Evolutionary conservation across 2,329 filamentous ascomycete species (phyloP).

Genomic region (Fusarium abutilonis): DNA sequence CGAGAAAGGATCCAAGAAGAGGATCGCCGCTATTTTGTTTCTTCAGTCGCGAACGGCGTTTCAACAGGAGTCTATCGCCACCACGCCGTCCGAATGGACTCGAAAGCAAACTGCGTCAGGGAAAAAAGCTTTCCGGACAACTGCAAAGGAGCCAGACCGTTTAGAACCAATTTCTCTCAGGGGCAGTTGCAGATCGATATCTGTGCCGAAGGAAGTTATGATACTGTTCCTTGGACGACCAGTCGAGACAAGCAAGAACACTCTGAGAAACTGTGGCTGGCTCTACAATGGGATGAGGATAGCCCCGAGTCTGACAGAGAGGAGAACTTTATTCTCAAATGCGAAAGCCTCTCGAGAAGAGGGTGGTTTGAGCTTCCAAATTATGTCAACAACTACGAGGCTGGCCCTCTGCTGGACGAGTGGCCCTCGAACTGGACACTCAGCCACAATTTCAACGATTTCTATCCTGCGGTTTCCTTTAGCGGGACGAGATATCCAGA

Average conservation of each 20-base stretch:
- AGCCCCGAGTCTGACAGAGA: too few relatives aligned
- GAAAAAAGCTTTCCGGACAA: neutral
- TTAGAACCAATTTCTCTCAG: neutral
- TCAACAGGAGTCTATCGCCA: conserved; percentile 11
- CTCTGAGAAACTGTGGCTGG: conserved; percentile 17
- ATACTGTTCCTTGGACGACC: conserved; percentile 1
- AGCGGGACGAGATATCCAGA: neutral
- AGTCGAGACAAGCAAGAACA: conserved; percentile 22
- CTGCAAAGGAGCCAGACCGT: conserved; percentile 5
- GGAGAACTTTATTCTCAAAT: conserved; percentile 5
- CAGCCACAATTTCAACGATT: conserved; percentile 3
- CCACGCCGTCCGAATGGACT: conserved; percentile 25
- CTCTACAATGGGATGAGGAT: neutral
- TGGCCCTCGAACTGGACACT: conserved; percentile 8
- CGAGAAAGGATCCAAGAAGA: too few relatives aligned
- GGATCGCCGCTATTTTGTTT: conserved; percentile 4
- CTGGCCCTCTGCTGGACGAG: conserved; percentile 4
- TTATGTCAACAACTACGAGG: neutral
- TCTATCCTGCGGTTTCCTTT: neutral
- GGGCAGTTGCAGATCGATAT: neutral
- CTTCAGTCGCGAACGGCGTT: conserved; percentile 8
- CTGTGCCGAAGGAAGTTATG: conserved; percentile 17
- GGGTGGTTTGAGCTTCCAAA: conserved; percentile 32
- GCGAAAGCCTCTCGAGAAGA: conserved; percentile 23
- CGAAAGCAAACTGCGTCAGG: neutral